A percentile compares a stretch with the other conserved stretches of the same genome.
Evolutionary conservation across 176 grass and related monocot genomes (phyloP).

Genomic region (Leersia perrieri): DNA sequence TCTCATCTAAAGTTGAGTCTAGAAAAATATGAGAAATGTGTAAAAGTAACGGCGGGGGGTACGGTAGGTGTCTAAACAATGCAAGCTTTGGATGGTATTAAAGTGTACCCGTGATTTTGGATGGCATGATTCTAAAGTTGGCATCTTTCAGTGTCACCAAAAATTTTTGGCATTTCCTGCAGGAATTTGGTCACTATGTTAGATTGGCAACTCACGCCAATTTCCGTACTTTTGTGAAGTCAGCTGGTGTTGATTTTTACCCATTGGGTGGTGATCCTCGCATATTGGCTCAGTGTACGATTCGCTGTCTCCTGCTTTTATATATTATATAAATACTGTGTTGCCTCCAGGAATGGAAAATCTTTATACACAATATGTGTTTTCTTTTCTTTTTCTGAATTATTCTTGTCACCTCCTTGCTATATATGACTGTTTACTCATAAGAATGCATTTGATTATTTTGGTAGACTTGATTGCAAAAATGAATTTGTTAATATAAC

Average conservation of each 20-base stretch:
- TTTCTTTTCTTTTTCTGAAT: background rate
- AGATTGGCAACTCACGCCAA: slow-evolving; percentile 96
- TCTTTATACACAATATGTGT: background rate
- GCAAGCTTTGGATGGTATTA: background rate
- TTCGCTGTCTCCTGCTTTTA: slow-evolving; percentile 32
- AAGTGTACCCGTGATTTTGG: background rate
- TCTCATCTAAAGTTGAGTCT: background rate
- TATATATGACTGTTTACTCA: background rate
- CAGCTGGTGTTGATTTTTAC: slow-evolving; percentile 88
- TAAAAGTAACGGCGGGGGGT: background rate
- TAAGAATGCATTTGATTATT: slow-evolving; percentile 8
- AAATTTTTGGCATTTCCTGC: slow-evolving; percentile 26
- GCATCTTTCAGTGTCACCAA: background rate
- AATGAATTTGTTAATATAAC: slow-evolving; percentile 7
- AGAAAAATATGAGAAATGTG: background rate
- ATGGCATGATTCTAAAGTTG: background rate
- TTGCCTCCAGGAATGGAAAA: slow-evolving; percentile 1
- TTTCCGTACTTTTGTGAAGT: slow-evolving; percentile 92
- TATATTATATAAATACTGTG: slow-evolving; percentile 20
- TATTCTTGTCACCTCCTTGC: background rate
- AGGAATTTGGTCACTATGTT: slow-evolving; percentile 98
- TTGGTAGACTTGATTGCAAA: slow-evolving; percentile 19
- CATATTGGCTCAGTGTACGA: slow-evolving; percentile 87
- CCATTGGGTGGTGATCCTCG: slow-evolving; percentile 92
- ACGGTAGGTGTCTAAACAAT: background rate